Evolutionary conservation across 352 stramenopile species (phyloP), one percentile per base, ranked within the genome.

Genomic region (Phytophthora vignae): DNA sequence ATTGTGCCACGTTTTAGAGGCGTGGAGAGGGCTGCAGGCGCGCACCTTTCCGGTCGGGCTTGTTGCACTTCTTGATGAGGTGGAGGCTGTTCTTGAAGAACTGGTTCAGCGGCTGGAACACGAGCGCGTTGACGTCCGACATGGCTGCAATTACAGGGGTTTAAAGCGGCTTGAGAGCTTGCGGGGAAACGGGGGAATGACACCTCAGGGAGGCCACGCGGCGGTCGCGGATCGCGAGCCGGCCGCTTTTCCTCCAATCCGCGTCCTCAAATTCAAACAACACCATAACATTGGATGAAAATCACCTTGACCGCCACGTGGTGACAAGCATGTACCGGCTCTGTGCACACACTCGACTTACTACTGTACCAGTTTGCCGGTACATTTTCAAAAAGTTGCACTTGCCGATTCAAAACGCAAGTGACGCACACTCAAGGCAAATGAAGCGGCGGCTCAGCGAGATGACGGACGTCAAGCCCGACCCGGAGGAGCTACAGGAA

Each of bases 61-160:
- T 99, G 79, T 96, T 99, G 84, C 98, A 99, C 84, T 99, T 99
- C 85, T 99, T 99, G 46, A 99, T 90, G 54, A 99, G 91, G 84
- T 99, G 95, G 44, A 98, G 79, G 65, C 91, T 98, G 84, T 99
- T 98, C 90, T 99, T 99, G 73, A 94, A 90, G 76, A 99, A 99
- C 86, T 99, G 84, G 72, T 97, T 93, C 67, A 99, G 83, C 19
- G 97, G 97, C 78, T 99, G 90, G 78, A 99, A 98, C 60, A 99
- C 90, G 77, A 96, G 86, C 54, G 88, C 81, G 83, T 96, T 96
- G 76, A 95, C 85, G 88, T 96, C 90, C 73, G 90, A 96, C 90
- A 96, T 96, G 68, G 36, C 9, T 44, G 33, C 4, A 5, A 29
- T 31, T 7, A 29, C 25, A 29, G 25, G 25, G 25, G 25, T 0